Base-by-base conservation (phyloP, 1,284 basidiomycete genomes). In the Apiotrichum brassicae region DNA sequence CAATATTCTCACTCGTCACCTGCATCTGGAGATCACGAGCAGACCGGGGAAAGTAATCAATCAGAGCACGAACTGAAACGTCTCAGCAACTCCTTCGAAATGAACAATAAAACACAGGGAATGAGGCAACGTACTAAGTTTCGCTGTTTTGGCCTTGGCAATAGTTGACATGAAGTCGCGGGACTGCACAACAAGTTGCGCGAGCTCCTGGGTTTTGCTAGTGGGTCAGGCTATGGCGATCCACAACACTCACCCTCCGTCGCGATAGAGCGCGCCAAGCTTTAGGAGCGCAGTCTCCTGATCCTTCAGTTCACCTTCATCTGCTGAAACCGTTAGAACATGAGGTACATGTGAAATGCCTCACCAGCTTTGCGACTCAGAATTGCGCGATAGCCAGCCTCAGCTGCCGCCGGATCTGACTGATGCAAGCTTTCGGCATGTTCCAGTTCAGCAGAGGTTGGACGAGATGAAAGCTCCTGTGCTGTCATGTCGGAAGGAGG, bases 71-170 rank as follows among this genome's bases (percentile, higher is more conserved):
- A 72, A 94, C 89, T 92, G 58, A 3, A n/a, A n/a, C n/a, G n/a
- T n/a, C n/a, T n/a, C n/a, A n/a, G n/a, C n/a, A n/a, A n/a, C n/a
- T n/a, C n/a, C n/a, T n/a, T n/a, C n/a, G n/a, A n/a, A n/a, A n/a
- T n/a, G n/a, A n/a, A n/a, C n/a, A n/a, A n/a, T n/a, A n/a, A n/a
- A n/a, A n/a, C n/a, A n/a, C n/a, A n/a, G n/a, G n/a, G n/a, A n/a
- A n/a, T n/a, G n/a, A n/a, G 9, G 20, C 2, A 6, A 77, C 85
- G 58, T 58, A 91, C 90, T 92, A 56, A 97, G 82, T 76, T 97
- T 97, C 3, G 94, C 93, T 0, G 94, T 97, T 76, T 98, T 98
- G 8, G 95, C 94, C 73, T 98, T 98, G 23, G 94, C 93, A 2
- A 92, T 91, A 14, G 86, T 86, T 0, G 87, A 86, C 83, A 97